A percentile compares a stretch with the other conserved stretches of the same genome.
Evolutionary conservation across 371 early-diverging fungal genomes (phyloP).

Genomic region (Lichtheimia ramosa): DNA sequence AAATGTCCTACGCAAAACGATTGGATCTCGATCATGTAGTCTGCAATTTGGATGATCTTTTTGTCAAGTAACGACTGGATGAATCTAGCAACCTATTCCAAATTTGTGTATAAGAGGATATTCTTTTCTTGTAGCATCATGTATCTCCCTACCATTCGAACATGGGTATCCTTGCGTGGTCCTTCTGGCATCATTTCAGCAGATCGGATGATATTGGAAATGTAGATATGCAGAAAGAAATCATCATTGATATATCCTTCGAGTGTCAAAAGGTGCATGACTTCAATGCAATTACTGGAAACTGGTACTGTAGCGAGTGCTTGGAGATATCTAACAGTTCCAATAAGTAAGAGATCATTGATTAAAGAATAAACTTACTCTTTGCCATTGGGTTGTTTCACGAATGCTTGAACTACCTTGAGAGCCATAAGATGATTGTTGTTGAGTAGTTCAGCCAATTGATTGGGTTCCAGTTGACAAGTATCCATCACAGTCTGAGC

Average conservation of each 20-base stretch:
- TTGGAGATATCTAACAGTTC: slow-evolving; percentile 24
- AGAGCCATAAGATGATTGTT: slow-evolving; percentile 37
- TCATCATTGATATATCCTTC: slow-evolving; percentile 32
- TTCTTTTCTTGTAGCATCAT: background rate
- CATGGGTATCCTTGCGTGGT: slow-evolving; percentile 60
- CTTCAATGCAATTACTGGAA: slow-evolving; percentile 55
- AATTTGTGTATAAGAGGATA: background rate
- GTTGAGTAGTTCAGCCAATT: slow-evolving; percentile 29
- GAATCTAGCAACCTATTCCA: slow-evolving; percentile 64
- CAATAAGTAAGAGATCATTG: too few species aligned
- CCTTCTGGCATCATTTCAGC: slow-evolving; percentile 61
- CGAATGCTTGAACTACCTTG: slow-evolving; percentile 25
- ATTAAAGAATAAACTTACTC: slow-evolving; percentile 7
- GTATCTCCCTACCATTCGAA: slow-evolving; percentile 57
- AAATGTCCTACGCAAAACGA: slow-evolving; percentile 60
- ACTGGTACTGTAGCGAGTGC: slow-evolving; percentile 28
- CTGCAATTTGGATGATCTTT: slow-evolving; percentile 51
- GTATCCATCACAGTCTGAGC: background rate
- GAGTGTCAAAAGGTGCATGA: slow-evolving; percentile 59
- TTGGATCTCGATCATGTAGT: slow-evolving; percentile 67
- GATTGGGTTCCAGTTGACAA: slow-evolving; percentile 19
- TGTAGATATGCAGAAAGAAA: slow-evolving; percentile 63
- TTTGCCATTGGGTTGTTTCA: slow-evolving; percentile 9
- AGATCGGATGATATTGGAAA: slow-evolving; percentile 65
- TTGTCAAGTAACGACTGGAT: slow-evolving; percentile 65